Conservation (phyloP, 805 yeast genomes). For the Spencermartinsiella europaea region DNA sequence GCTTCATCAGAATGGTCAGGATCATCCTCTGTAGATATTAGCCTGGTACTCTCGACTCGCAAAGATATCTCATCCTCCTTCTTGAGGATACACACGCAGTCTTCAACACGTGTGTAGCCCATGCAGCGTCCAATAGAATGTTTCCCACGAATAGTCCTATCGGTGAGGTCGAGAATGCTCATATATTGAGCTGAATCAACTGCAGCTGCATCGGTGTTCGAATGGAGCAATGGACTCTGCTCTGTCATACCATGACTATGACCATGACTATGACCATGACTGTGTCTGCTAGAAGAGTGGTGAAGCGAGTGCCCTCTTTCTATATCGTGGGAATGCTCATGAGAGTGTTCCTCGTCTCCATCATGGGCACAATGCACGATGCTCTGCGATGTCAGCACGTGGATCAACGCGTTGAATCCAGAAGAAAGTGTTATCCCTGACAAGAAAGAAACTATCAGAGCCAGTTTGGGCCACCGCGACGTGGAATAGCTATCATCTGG, state of each 20-base stretch:
- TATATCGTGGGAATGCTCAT: conserved; percentile 13
- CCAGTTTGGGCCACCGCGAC: conserved; percentile 13
- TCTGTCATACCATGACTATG: neutral
- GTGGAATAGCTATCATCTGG: conserved; percentile 11
- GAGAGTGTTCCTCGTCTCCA: conserved; percentile 26
- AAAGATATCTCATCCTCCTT: neutral
- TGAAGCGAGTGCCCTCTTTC: conserved; percentile 1
- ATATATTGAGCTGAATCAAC: neutral
- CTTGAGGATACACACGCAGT: conserved; percentile 9
- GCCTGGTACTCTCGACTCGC: neutral
- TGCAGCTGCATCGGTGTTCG: neutral
- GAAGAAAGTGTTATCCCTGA: conserved; percentile 61
- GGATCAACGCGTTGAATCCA: conserved; percentile 59
- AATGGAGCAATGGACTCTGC: conserved; percentile 1
- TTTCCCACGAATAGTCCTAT: conserved; percentile 18
- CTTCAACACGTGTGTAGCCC: conserved; percentile 35
- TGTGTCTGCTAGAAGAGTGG: conserved; percentile 12
- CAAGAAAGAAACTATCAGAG: conserved; percentile 43
- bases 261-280: conserved; percentile 7
- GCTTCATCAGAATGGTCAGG: neutral
- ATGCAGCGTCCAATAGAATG: conserved; percentile 41
- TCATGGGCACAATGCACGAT: conserved; percentile 82
- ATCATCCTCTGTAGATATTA: neutral
- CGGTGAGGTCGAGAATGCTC: conserved; percentile 19
- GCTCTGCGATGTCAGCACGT: conserved; percentile 70